Evolutionary conservation across 2,329 filamentous ascomycete genomes (phyloP).

Genomic region (Trichoderma sp.): DNA sequence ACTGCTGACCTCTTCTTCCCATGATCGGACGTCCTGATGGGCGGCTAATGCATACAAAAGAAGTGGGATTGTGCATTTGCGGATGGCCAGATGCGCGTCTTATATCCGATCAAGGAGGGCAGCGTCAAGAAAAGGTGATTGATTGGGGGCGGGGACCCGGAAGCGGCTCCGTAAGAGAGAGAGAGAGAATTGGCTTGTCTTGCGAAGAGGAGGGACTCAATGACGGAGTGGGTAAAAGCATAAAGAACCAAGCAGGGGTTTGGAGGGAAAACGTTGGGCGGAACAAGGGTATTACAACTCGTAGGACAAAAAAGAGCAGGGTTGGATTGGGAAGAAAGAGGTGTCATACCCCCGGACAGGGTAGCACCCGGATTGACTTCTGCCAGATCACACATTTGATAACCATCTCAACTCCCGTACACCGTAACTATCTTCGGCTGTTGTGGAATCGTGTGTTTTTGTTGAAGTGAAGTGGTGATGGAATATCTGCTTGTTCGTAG

Average conservation of each 20-base stretch:
- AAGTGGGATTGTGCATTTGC: neutral
- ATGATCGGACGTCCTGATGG: neutral
- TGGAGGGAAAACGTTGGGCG: neutral
- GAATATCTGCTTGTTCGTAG: neutral
- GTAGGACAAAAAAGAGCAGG: neutral
- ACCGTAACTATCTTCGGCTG: neutral
- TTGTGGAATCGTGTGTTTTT: neutral
- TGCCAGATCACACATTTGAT: conserved; percentile 2
- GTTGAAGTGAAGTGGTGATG: neutral
- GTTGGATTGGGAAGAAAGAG: neutral
- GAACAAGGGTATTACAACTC: neutral
- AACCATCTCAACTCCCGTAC: neutral
- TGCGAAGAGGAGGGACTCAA: neutral
- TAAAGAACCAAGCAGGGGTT: neutral
- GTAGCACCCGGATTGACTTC: neutral
- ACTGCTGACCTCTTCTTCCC: neutral
- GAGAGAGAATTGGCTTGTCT: neutral
- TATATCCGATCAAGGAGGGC: neutral
- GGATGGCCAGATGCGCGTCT: neutral
- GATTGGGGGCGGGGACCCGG: neutral
- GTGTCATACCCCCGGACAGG: neutral
- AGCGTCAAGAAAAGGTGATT: neutral
- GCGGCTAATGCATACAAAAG: neutral
- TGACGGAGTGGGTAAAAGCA: neutral
- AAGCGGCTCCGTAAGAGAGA: neutral